A percentile compares a stretch with the other conserved stretches of the same genome.
Conservation (phyloP, 441 rosid genomes). For the Melastoma candidum region DNA sequence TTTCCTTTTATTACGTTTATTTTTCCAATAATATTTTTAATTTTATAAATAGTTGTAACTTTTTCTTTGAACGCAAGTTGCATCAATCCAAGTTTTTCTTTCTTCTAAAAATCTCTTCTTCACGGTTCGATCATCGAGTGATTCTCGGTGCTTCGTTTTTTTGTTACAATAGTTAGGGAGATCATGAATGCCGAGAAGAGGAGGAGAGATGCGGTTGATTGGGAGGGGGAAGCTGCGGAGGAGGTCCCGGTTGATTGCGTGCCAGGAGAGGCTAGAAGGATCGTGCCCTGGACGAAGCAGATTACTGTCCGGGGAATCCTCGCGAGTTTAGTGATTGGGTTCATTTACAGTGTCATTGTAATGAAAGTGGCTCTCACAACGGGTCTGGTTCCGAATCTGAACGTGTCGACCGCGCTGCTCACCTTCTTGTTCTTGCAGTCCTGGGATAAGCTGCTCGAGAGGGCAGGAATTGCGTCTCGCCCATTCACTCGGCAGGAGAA, state of each 20-base stretch:
- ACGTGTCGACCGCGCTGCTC: slow-evolving; percentile 1
- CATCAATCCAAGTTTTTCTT: too few relatives aligned
- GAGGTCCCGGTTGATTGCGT: background rate
- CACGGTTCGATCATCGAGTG: too few relatives aligned
- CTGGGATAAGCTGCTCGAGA: background rate
- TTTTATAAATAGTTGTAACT: too few relatives aligned
- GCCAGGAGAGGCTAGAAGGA: background rate
- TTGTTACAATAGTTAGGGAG: too few relatives aligned
- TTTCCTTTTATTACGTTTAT: too few relatives aligned
- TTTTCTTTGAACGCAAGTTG: too few relatives aligned
- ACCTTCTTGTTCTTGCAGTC: background rate
- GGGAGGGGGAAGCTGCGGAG: background rate
- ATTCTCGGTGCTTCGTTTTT: background rate
- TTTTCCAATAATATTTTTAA: too few relatives aligned
- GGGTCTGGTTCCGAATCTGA: slow-evolving; percentile 6
- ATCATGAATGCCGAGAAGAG: background rate
- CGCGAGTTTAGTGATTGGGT: background rate
- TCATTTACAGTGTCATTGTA: slow-evolving; percentile 3
- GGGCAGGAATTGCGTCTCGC: background rate
- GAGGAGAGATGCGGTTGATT: background rate
- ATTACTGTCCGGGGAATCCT: background rate
- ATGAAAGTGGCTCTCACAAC: slow-evolving; percentile 6
- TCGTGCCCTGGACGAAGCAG: slow-evolving; percentile 3
- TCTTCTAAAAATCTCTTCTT: too few relatives aligned
- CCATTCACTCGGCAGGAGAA: slow-evolving; percentile 6